These are phyloP conservation scores for Colletotrichum sansevieriae DNA, from an alignment of 2,329 filamentous ascomycete species.

Conservation along the genomic window DNA sequence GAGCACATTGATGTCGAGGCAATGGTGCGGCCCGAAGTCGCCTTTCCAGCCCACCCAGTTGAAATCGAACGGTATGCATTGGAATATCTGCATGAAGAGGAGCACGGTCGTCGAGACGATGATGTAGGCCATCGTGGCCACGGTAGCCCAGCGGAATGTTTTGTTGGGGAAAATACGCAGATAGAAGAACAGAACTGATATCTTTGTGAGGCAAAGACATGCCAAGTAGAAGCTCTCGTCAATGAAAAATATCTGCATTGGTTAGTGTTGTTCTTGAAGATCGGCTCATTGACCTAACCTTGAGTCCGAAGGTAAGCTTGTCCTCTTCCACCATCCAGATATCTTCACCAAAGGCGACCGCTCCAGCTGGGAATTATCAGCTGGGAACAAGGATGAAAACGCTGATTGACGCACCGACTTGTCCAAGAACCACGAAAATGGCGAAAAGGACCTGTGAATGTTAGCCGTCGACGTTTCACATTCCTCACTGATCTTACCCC, in stretches of 20 bases:
- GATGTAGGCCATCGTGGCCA: constrained; percentile 46
- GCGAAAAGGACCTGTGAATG: constrained; percentile 47
- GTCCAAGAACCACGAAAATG: constrained; percentile 49
- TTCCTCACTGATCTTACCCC: constrained; percentile 43
- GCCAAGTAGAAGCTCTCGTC: constrained; percentile 50
- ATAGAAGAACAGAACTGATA: constrained; percentile 51
- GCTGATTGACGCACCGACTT: constrained; percentile 46
- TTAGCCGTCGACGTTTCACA: neutral
- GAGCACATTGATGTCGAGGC: constrained; percentile 51
- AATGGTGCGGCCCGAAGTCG: constrained; percentile 44
- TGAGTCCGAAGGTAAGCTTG: constrained; percentile 48
- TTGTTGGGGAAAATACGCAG: constrained; percentile 50
- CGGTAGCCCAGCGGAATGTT: constrained; percentile 47
- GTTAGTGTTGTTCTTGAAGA: neutral
- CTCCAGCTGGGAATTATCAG: constrained; percentile 42
- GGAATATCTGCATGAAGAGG: constrained; percentile 52
- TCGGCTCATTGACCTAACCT: constrained; percentile 40
- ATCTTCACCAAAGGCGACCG: constrained; percentile 52
- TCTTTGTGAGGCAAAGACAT: constrained; percentile 48
- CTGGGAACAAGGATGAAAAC: neutral
- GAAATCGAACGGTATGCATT: constrained; percentile 51
- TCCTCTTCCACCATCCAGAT: constrained; percentile 52
- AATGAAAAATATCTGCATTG: constrained; percentile 47
- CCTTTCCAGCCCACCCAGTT: constrained; percentile 53
- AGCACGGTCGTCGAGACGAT: constrained; percentile 46